Conservation (phyloP, 768 basidiomycete species). For the Pleurotus citrinopileatus region DNA sequence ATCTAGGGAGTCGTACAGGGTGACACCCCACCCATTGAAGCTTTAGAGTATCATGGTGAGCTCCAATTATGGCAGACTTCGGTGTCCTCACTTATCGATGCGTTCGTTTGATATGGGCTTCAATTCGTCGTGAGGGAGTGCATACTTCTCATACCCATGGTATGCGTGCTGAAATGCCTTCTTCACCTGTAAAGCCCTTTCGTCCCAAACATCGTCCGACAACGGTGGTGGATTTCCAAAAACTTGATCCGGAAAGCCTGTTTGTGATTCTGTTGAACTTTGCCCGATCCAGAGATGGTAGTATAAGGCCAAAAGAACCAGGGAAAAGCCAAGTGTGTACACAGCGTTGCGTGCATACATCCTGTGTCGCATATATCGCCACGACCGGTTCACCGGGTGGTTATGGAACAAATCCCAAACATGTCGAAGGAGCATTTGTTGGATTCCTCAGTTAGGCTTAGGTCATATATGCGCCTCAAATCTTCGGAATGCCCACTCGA, state of each 20-base stretch:
- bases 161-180: constrained; percentile 68
- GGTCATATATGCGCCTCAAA: no score
- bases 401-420: background rate
- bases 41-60: constrained; percentile 28
- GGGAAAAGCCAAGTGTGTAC: background rate
- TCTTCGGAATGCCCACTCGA: no score
- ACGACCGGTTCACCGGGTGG: background rate
- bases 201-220: background rate
- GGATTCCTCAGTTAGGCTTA: no score
- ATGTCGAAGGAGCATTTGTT: background rate
- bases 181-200: constrained; percentile 49
- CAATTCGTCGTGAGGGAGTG: constrained; percentile 64
- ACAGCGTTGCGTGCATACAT: background rate
- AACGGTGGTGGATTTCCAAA: background rate
- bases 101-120: constrained; percentile 39
- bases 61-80: background rate
- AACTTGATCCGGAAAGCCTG: background rate
- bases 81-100: background rate
- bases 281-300: background rate
- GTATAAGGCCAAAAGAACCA: background rate
- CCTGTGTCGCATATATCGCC: background rate
- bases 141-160: constrained; percentile 57
- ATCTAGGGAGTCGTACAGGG: constrained; percentile 80
- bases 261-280: background rate
- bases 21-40: constrained; percentile 73